Conservation (phyloP, 371 early-diverging fungal species). For the Apophysomyces elegans region DNA sequence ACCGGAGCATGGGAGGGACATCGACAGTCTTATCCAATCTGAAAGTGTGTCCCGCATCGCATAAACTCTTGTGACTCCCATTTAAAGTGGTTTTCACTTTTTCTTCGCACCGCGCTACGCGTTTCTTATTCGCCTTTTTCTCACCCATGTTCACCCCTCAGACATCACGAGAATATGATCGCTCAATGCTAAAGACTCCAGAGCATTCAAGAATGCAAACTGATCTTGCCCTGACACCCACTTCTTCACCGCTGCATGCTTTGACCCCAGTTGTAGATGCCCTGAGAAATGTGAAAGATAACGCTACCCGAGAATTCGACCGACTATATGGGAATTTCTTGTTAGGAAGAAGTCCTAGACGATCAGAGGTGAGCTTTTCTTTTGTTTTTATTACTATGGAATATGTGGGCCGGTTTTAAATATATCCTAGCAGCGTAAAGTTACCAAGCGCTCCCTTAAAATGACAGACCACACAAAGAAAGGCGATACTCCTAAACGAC, state of each 20-base stretch:
- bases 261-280: slow-evolving; percentile 21
- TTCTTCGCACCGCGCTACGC: not conserved
- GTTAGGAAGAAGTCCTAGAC: not conserved
- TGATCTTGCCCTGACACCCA: not conserved
- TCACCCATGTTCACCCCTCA: not conserved
- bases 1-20: too few relatives aligned
- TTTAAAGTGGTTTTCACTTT: not conserved
- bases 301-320: slow-evolving; percentile 18
- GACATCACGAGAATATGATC: slow-evolving; percentile 1
- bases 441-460: slow-evolving; percentile 3
- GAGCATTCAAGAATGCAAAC: not conserved
- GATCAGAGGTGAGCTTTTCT: not conserved
- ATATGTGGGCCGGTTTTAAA: slow-evolving; percentile 14
- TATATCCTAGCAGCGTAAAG: slow-evolving; percentile 7
- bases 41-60: too few relatives aligned
- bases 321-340: slow-evolving; percentile 16
- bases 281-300: slow-evolving; percentile 15
- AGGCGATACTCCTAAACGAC: not conserved
- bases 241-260: slow-evolving; percentile 11
- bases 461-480: not conserved
- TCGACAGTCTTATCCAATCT: too few relatives aligned
- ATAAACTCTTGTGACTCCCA: not conserved
- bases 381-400: not conserved
- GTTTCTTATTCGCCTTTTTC: not conserved
- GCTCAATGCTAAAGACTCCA: not conserved